Conservation (phyloP, 192 early-diverging fungal genomes). For the Cladochytrium replicatum region DNA sequence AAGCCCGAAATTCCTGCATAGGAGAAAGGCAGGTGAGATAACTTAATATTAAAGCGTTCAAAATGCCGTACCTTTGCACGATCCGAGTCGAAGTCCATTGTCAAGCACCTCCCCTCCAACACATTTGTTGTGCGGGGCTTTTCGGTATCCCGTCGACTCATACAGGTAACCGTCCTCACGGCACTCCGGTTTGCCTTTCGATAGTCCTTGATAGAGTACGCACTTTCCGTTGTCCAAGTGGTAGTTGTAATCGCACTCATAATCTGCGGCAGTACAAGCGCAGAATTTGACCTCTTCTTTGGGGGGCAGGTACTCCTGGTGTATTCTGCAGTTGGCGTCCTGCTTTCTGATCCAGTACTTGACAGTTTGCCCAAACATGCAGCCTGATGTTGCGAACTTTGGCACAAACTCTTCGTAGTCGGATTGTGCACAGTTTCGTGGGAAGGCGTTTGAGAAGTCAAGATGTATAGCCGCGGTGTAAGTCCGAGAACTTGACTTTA, state of each 20-base stretch:
- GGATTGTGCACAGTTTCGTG: slow-evolving; percentile 58
- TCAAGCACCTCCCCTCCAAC: slow-evolving; percentile 16
- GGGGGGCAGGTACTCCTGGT: slow-evolving; percentile 11
- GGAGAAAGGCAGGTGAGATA: neutral
- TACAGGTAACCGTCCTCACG: slow-evolving; percentile 35
- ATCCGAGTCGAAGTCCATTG: slow-evolving; percentile 9
- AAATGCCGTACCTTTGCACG: slow-evolving; percentile 5
- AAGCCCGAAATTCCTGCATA: slow-evolving; percentile 9
- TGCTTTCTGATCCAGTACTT: slow-evolving; percentile 31
- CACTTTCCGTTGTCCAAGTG: slow-evolving; percentile 7
- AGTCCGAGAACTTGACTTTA: neutral
- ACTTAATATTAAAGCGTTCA: neutral
- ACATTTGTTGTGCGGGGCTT: slow-evolving; percentile 22
- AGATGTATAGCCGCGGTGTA: slow-evolving; percentile 39
- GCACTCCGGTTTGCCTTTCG: slow-evolving; percentile 51
- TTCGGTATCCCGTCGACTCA: slow-evolving; percentile 13
- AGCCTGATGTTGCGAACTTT: slow-evolving; percentile 56
- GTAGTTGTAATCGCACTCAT: slow-evolving; percentile 32
- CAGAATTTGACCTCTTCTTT: slow-evolving; percentile 12
- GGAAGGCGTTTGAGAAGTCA: slow-evolving; percentile 57
- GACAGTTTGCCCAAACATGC: slow-evolving; percentile 68
- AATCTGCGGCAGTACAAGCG: slow-evolving; percentile 35
- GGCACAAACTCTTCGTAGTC: slow-evolving; percentile 57
- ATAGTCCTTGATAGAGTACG: slow-evolving; percentile 40
- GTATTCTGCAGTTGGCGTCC: slow-evolving; percentile 24